A percentile compares a stretch with the other conserved stretches of the same genome.
Conservation (phyloP, 2,329 filamentous ascomycete genomes). For the Nemania abortiva region DNA sequence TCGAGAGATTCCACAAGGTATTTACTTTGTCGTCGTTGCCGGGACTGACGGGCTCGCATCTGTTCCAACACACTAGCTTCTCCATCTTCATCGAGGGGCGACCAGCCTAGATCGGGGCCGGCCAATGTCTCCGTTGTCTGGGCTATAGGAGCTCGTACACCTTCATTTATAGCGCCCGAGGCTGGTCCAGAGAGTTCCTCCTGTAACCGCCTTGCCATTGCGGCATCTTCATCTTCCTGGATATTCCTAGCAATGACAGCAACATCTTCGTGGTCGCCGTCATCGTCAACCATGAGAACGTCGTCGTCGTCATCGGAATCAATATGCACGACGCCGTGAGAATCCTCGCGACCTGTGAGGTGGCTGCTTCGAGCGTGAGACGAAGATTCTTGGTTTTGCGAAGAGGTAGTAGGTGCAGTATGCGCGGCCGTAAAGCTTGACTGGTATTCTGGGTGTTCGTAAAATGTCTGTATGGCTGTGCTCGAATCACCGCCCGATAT, state of each 20-base stretch:
- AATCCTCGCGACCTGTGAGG: conserved; percentile 62
- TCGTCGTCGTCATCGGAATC: conserved; percentile 66
- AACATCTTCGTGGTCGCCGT: conserved; percentile 57
- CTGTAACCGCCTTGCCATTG: conserved; percentile 90
- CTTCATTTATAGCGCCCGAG: conserved; percentile 53
- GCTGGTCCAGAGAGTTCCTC: conserved; percentile 81
- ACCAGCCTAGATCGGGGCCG: conserved; percentile 70
- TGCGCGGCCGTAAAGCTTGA: conserved; percentile 58
- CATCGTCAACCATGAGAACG: conserved; percentile 39
- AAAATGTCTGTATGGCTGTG: conserved; percentile 90
- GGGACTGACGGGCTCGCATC: conserved; percentile 63
- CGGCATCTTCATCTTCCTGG: conserved; percentile 87
- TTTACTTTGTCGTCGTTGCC: conserved; percentile 45
- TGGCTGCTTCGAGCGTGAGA: conserved; percentile 37
- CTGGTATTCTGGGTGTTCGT: conserved; percentile 83
- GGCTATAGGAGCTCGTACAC: conserved; percentile 88
- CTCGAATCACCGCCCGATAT: conserved; percentile 87
- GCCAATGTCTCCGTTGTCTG: conserved; percentile 92
- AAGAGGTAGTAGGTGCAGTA: conserved; percentile 52
- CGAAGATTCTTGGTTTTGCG: conserved; percentile 53
- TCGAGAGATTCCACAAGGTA: background rate
- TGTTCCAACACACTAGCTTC: conserved; percentile 74
- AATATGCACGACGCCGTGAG: conserved; percentile 75
- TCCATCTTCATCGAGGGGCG: conserved; percentile 65
- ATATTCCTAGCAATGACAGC: conserved; percentile 60